Conservation (phyloP, 495 filamentous ascomycete species). For the Penicillium taxi region DNA sequence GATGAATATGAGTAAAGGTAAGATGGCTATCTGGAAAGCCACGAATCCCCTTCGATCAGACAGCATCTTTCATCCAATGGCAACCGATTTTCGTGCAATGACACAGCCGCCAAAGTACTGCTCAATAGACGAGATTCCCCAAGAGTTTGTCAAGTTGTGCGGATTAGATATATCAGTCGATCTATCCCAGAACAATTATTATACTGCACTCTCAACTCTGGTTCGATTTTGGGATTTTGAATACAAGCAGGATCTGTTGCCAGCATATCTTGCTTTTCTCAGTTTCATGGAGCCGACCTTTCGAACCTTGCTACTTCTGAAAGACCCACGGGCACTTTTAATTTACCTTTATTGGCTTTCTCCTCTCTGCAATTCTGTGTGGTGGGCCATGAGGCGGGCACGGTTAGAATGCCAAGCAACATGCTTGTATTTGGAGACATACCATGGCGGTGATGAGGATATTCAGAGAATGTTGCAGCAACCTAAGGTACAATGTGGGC, state of each 20-base stretch:
- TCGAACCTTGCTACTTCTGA: slow-evolving; percentile 18
- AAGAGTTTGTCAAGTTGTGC: slow-evolving; percentile 8
- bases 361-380: slow-evolving; percentile 15
- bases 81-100: slow-evolving; percentile 12
- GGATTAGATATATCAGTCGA: background rate
- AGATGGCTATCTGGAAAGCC: slow-evolving; percentile 27
- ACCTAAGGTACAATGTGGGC: slow-evolving; percentile 3
- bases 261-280: slow-evolving; percentile 14
- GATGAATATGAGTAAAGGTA: slow-evolving; percentile 25
- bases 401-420: slow-evolving; percentile 34
- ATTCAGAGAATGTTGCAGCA: slow-evolving; percentile 7
- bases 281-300: slow-evolving; percentile 9
- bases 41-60: slow-evolving; percentile 29
- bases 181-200: slow-evolving; percentile 25
- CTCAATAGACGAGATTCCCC: slow-evolving; percentile 3
- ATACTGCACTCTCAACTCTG: slow-evolving; percentile 20
- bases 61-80: slow-evolving; percentile 29
- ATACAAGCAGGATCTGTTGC: slow-evolving; percentile 5
- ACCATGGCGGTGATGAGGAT: slow-evolving; percentile 4
- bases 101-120: slow-evolving; percentile 2
- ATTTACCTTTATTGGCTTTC: slow-evolving; percentile 35
- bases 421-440: slow-evolving; percentile 26
- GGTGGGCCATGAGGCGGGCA: slow-evolving; percentile 31
- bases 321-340: slow-evolving; percentile 32
- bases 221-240: slow-evolving; percentile 8